These are phyloP conservation scores for Psilocybe cubensis DNA, from an alignment of 768 basidiomycete genomes.

Conservation along the genomic window DNA sequence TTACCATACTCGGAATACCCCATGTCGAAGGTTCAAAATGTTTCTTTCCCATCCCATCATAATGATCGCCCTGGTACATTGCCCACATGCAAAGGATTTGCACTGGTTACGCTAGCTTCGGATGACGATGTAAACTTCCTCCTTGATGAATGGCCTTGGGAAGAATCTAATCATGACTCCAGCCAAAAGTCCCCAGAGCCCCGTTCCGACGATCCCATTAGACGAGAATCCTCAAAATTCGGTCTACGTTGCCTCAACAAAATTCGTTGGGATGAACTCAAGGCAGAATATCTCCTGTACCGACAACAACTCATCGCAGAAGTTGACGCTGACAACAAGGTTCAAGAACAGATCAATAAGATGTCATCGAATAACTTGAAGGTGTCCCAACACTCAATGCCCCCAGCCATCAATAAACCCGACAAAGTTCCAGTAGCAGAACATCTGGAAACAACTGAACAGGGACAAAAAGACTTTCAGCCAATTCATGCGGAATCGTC, in stretches of 20 bases:
- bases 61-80: conserved; percentile 56
- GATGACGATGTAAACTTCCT: conserved; percentile 44
- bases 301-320: conserved; percentile 56
- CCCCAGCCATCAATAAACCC: not conserved
- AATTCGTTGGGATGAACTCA: conserved; percentile 62
- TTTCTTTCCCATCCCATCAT: conserved; percentile 66
- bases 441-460: not conserved
- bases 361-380: not conserved
- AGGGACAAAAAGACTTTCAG: not conserved
- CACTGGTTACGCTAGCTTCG: conserved; percentile 60
- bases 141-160: conserved; percentile 67
- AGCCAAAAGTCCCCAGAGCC: not conserved
- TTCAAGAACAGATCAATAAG: not conserved
- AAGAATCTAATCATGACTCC: conserved; percentile 13
- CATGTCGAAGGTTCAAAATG: conserved; percentile 45
- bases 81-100: conserved; percentile 76
- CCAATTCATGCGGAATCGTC: conserved; percentile 33
- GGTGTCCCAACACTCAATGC: not conserved
- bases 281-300: conserved; percentile 71
- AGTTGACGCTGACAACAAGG: conserved; percentile 35
- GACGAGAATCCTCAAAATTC: conserved; percentile 52
- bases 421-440: not conserved
- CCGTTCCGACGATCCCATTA: not conserved
- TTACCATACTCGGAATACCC: conserved; percentile 22
- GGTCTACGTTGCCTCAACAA: conserved; percentile 66